Evolutionary conservation across 2,329 filamentous ascomycete genomes (phyloP).

Genomic region (Acrocalymma vagum): DNA sequence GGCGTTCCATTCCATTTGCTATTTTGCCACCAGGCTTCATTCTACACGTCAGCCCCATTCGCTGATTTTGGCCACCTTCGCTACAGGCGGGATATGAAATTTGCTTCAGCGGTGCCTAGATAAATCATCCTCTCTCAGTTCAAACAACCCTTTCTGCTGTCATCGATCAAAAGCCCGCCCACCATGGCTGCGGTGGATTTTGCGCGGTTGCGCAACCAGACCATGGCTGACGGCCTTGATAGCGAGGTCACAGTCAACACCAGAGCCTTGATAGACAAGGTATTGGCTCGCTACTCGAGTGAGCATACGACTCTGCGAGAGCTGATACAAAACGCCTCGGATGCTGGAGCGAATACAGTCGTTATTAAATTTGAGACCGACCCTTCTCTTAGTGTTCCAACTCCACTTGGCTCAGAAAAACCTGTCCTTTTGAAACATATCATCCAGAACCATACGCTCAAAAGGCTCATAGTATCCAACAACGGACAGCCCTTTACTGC

Average conservation of each 20-base stretch:
- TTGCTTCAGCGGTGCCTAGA: not conserved
- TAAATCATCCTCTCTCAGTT: too few species aligned
- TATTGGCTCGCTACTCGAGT: conserved; percentile 93
- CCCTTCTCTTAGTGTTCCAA: conserved; percentile 79
- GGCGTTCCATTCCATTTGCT: conserved; percentile 25
- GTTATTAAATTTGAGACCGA: conserved; percentile 91
- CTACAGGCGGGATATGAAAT: not conserved
- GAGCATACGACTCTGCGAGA: conserved; percentile 91
- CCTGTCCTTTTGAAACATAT: conserved; percentile 82
- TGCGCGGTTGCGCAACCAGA: conserved; percentile 80
- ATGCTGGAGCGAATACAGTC: conserved; percentile 90
- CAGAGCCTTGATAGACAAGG: conserved; percentile 95
- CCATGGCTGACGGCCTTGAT: conserved; percentile 88
- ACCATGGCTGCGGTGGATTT: conserved; percentile 59
- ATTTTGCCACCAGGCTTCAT: conserved; percentile 36
- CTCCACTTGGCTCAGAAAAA: conserved; percentile 70
- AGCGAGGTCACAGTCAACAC: conserved; percentile 99
- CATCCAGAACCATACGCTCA: conserved; percentile 84
- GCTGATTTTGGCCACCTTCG: conserved; percentile 2
- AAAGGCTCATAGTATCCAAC: conserved; percentile 89
- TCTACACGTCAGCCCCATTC: conserved; percentile 11
- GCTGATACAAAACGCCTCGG: conserved; percentile 97
- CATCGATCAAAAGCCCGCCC: not conserved
- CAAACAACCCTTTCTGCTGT: not conserved
- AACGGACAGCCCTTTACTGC: conserved; percentile 87